Conservation (phyloP, 176 grass and related monocot genomes). For the Poa annua region DNA sequence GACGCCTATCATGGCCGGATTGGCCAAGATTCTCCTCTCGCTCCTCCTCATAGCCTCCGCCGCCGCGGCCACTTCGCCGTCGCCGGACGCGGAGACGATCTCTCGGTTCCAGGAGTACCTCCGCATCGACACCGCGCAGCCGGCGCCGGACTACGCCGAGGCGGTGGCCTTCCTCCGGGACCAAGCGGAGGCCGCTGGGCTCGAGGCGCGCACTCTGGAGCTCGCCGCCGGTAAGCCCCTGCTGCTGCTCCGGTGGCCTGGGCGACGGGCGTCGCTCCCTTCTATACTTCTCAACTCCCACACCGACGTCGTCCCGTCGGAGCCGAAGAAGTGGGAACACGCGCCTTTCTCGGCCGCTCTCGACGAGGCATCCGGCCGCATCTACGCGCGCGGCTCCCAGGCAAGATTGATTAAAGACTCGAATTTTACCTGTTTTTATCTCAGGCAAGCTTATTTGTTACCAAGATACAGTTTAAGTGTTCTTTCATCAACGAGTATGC, state of each 20-base stretch:
- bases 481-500: background rate
- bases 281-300: slow-evolving; percentile 91
- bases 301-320: slow-evolving; percentile 92
- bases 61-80: slow-evolving; percentile 18
- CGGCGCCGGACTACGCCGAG: slow-evolving; percentile 71
- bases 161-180: slow-evolving; percentile 61
- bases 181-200: slow-evolving; percentile 54
- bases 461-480: background rate
- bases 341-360: slow-evolving; percentile 81
- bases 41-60: slow-evolving; percentile 35
- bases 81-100: slow-evolving; percentile 58
- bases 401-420: slow-evolving; percentile 26
- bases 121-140: slow-evolving; percentile 91
- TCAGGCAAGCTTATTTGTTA: background rate
- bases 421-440: slow-evolving; percentile 2
- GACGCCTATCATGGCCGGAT: slow-evolving; percentile 14
- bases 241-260: slow-evolving; percentile 81
- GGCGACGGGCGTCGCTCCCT: slow-evolving; percentile 59
- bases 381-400: slow-evolving; percentile 93
- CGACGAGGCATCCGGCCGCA: slow-evolving; percentile 57
- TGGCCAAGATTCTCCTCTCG: slow-evolving; percentile 24
- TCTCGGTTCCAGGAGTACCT: slow-evolving; percentile 97
- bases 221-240: slow-evolving; percentile 71
- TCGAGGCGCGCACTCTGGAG: slow-evolving; percentile 76
- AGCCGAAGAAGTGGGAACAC: slow-evolving; percentile 86